Evolutionary conservation across 768 basidiomycete genomes (phyloP).

Genomic region (Pulveroboletus sp.): DNA sequence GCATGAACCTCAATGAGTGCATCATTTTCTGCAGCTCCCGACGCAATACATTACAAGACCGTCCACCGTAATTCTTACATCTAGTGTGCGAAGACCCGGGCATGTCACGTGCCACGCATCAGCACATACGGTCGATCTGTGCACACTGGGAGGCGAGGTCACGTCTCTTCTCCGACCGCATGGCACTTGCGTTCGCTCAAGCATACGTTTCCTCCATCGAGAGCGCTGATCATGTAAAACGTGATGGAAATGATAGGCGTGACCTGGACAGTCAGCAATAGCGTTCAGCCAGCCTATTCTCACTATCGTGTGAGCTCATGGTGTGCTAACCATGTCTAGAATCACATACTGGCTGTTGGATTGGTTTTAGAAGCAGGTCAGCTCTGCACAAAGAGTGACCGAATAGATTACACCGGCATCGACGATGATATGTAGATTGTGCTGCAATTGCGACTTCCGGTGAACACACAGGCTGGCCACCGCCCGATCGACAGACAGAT

Average conservation of each 20-base stretch:
- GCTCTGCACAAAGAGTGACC: neutral
- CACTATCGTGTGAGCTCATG: too few species aligned
- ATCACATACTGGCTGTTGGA: constrained; percentile 1
- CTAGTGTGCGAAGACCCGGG: too few species aligned
- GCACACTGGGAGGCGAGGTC: neutral
- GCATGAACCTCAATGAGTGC: too few species aligned
- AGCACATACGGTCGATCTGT: too few species aligned
- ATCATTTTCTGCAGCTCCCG: too few species aligned
- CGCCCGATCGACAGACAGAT: neutral
- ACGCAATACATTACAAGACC: too few species aligned
- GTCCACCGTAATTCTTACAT: too few species aligned
- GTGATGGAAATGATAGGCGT: neutral
- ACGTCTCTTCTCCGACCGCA: neutral
- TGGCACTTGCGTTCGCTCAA: constrained; percentile 7
- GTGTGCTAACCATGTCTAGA: constrained; percentile 1
- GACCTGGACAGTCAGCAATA: neutral
- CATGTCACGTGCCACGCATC: too few species aligned
- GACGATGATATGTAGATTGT: neutral
- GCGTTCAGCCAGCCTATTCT: neutral
- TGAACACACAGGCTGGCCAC: neutral
- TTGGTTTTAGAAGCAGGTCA: neutral
- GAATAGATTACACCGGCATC: constrained; percentile 4
- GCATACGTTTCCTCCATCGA: neutral
- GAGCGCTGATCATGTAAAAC: neutral
- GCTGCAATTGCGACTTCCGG: neutral